Conservation (phyloP, 345 rosid species). For the Sonneratia alba region DNA sequence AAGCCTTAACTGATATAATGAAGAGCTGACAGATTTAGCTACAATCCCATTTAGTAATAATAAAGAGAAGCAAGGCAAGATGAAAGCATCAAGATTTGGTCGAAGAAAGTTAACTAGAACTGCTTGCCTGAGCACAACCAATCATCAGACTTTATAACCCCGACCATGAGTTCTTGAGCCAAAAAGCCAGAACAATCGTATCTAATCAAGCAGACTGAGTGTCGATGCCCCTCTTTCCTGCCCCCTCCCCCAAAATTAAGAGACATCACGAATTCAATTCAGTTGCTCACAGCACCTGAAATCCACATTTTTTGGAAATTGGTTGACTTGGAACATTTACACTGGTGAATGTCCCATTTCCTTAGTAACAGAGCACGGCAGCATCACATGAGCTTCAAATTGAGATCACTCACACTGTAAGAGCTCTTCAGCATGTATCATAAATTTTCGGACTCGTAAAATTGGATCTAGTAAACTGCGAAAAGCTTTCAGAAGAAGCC, state of each 20-base stretch:
- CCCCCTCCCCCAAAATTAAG: background rate
- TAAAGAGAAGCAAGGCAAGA: background rate
- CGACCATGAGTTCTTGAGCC: background rate
- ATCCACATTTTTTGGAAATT: no score
- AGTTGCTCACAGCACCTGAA: background rate
- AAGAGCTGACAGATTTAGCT: background rate
- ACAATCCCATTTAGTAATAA: background rate
- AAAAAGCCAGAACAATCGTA: background rate
- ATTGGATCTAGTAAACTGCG: background rate
- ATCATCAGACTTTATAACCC: background rate
- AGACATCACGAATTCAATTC: background rate
- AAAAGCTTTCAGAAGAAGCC: background rate
- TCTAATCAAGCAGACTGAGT: background rate
- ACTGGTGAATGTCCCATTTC: background rate
- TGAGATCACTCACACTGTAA: background rate
- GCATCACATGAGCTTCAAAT: background rate
- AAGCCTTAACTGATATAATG: background rate
- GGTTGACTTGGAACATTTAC: background rate
- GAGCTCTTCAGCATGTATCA: background rate
- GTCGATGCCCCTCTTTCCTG: background rate
- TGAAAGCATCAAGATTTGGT: background rate
- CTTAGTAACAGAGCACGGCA: background rate
- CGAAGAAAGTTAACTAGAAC: background rate
- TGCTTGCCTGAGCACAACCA: background rate
- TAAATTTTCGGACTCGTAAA: background rate